Evolutionary conservation across 768 basidiomycete genomes (phyloP), one percentile per base, ranked within the genome.

Genomic region (Termitomyces sp.): DNA sequence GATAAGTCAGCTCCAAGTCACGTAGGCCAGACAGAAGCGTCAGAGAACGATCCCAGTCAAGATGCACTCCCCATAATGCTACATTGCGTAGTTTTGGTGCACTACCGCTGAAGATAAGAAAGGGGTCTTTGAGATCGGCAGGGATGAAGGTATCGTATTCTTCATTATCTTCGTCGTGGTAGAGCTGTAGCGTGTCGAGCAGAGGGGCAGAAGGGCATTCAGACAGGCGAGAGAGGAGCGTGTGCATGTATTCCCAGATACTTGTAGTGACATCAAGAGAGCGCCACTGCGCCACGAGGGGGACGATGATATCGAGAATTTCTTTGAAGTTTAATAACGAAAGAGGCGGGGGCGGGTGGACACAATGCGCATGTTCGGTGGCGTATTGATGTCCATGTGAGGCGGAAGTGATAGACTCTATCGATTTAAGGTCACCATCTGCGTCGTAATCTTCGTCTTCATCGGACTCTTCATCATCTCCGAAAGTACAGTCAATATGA

Each of bases 41-140:
- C 22, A 76, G 66, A 16, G 77, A 73, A 34, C 75, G 72, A 32
- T 78, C 73, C 89, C 89, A 91, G 56, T 85, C 79, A 34, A 91
- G 68, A 60, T 88, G 88, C 5, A 89, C 84, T 39, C 87, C 88
- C 84, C 85, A 88, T 27, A 91, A 73, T 10, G 74, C 72, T 34
- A 83, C 69, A 4, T 71, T 64, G 20, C 67, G 71, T 14, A 91
- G 72, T 8, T 72, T 76, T 1, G 89, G 89, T 18, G 77, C 77
- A 26, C 79, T 77, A 3, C 81, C 76, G 54, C 82, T 75, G 64
- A 90, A 85, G 18, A 82, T 75, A 12, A 77, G 71, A 61, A 79
- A 78, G 22, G 71, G 71, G 10, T 71, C 73, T 44, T 68, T 70
- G 46, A 82, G 73, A 20, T 75, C 70, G 18, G 71, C 67, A 4